A percentile compares a stretch with the other conserved stretches of the same genome.
Evolutionary conservation across 2,329 filamentous ascomycete species (phyloP).

Genomic region (Talaromyces sp.): DNA sequence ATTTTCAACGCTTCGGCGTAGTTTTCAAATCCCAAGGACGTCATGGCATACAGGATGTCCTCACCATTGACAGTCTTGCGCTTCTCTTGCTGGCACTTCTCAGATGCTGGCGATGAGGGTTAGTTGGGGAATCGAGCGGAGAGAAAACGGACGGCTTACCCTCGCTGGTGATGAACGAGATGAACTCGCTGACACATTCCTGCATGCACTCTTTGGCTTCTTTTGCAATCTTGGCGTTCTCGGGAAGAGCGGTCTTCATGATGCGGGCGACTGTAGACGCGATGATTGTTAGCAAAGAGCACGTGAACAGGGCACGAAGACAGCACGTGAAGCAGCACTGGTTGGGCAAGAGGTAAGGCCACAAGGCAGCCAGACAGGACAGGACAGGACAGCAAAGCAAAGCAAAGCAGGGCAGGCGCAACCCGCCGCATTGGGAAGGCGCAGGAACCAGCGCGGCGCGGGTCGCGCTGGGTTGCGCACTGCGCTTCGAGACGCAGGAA

Average conservation of each 20-base stretch:
- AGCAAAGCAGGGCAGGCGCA: not conserved
- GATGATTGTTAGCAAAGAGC: constrained; percentile 88
- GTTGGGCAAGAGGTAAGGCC: not conserved
- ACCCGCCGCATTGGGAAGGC: constrained; percentile 12
- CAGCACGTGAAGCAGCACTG: constrained; percentile 1
- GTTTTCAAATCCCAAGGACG: constrained; percentile 96
- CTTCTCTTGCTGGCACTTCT: constrained; percentile 99
- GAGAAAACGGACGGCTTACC: constrained; percentile 54
- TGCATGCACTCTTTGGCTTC: constrained; percentile 99
- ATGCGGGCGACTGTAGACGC: constrained; percentile 92
- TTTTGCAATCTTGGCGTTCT: constrained; percentile 98
- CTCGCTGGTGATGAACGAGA: constrained; percentile 99
- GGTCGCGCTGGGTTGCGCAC: constrained; percentile 39
- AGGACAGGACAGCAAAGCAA: not conserved
- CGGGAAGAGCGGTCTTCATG: constrained; percentile 96
- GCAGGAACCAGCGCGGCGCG: constrained; percentile 48
- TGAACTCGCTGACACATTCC: constrained; percentile 99
- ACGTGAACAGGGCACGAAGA: constrained; percentile 3
- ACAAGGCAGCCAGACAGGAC: not conserved
- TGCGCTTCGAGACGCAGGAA: constrained; percentile 29
- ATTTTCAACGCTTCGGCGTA: constrained; percentile 98
- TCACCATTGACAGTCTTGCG: constrained; percentile 98
- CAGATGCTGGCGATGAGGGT: constrained; percentile 62
- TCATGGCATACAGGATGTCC: constrained; percentile 98
- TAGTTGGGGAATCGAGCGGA: not conserved